Base-by-base conservation (phyloP, 805 yeast genomes). In the Myxozyma neotropica region DNA sequence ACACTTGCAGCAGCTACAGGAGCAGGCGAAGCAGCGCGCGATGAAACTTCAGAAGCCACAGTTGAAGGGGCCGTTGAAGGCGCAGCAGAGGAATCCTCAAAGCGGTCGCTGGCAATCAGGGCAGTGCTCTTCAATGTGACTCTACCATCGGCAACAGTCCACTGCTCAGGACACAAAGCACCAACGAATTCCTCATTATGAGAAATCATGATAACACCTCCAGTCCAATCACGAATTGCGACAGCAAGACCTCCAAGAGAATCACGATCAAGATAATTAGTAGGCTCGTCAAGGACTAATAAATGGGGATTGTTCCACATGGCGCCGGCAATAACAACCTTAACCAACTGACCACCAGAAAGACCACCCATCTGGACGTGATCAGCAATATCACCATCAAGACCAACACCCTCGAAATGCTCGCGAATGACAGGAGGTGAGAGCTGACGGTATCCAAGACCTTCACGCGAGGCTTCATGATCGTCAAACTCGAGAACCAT, bases 291-390 rank as follows among this genome's bases (percentile, higher is more conserved):
- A 63, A 93, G 81, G 44, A 93, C 99, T 65, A 93, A 82, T 75
- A 93, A 83, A 75, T 93, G 99, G 19, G 99, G 99, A 73, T 93
- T 94, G 78, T 94, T 93, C 99, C 99, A 93, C 94, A 93, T 93
- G 66, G 98, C 97, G 77, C 98, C 99, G 13, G 98, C 98, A 78
- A 93, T 93, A 61, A 93, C 99, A 65, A 93, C 98, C 77, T 93
- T 93, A 62, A 93, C 99, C 73, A 93, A 82, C 79, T 93, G 99
- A 70, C 99, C 99, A 74, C 99, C 99, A 26, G 97, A 91, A 65
- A 93, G 80, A 5, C 96, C 89, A 24, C 98, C 97, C 83, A 93
- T 79, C 55, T 97, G 97, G 19, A 97, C 93, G 75, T 93, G 98
- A 75, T 94, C 97, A 39, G 98, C 98, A 77, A 93, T 92, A 71